Evolutionary conservation across 2,329 filamentous ascomycete species (phyloP).

Genomic region (Orbilia oligospora): DNA sequence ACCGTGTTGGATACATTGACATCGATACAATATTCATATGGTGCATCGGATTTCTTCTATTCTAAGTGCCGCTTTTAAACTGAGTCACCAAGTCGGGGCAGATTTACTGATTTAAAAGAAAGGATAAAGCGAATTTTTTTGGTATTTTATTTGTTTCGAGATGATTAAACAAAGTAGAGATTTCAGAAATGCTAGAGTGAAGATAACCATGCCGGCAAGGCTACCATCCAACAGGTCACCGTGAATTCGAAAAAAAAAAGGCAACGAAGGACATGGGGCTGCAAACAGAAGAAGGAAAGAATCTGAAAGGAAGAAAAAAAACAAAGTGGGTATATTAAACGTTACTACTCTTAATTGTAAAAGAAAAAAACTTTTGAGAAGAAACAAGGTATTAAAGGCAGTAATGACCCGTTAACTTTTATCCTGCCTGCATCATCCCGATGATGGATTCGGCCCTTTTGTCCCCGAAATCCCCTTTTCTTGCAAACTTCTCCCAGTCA

Average conservation of each 20-base stretch:
- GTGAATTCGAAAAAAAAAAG: conserved; percentile 5
- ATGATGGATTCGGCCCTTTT: conserved; percentile 56
- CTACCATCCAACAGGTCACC: conserved; percentile 41
- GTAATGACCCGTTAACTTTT: conserved; percentile 60
- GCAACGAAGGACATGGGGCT: conserved; percentile 31
- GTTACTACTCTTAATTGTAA: conserved; percentile 59
- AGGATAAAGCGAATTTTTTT: conserved; percentile 47
- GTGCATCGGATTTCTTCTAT: neutral
- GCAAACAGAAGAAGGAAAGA: neutral
- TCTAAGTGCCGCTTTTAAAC: neutral
- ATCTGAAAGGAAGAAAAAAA: conserved; percentile 8
- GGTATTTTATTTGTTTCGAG: conserved; percentile 43
- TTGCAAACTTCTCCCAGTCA: conserved; percentile 54
- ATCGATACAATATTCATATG: too few species aligned
- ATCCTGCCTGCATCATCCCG: conserved; percentile 57
- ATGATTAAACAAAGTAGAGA: conserved; percentile 51
- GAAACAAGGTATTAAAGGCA: conserved; percentile 47
- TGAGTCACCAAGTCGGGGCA: too few species aligned
- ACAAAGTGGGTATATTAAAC: conserved; percentile 60
- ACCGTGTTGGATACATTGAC: too few species aligned
- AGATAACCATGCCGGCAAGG: conserved; percentile 58
- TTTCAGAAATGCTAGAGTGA: conserved; percentile 33
- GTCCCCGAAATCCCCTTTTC: conserved; percentile 50
- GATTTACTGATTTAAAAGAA: neutral
- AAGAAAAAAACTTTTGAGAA: conserved; percentile 51